A percentile compares a stretch with the other conserved stretches of the same genome.
These are phyloP conservation scores for Carex pumila DNA, from an alignment of 176 grass and related monocot species.

Conservation along the genomic window DNA sequence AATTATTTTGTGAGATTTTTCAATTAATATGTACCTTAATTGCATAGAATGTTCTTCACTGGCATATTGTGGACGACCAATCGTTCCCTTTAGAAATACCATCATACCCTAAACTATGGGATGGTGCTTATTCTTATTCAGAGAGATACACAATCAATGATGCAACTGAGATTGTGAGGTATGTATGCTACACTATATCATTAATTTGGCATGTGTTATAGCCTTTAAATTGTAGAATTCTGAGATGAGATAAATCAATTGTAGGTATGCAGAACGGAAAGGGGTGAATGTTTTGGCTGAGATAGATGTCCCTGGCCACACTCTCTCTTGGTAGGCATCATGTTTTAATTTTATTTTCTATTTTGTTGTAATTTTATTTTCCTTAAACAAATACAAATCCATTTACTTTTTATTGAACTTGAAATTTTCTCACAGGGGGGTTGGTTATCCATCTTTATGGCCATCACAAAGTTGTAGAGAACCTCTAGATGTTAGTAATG, in stretches of 20 bases:
- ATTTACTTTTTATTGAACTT: neutral
- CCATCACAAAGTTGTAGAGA: conserved; percentile 68
- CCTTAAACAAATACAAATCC: neutral
- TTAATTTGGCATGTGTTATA: neutral
- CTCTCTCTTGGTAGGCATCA: conserved; percentile 36
- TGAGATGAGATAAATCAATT: conserved; percentile 13
- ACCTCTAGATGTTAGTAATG: conserved; percentile 86
- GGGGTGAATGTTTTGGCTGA: conserved; percentile 95
- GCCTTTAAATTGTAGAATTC: neutral
- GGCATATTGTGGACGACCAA: conserved; percentile 82
- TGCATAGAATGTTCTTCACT: conserved; percentile 87
- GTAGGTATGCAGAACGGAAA: conserved; percentile 76
- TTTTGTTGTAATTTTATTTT: neutral
- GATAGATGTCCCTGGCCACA: conserved; percentile 96
- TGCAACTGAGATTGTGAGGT: conserved; percentile 82
- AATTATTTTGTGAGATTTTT: neutral
- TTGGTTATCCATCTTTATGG: conserved; percentile 65
- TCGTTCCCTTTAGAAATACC: conserved; percentile 94
- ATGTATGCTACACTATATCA: conserved; percentile 37
- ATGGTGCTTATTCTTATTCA: conserved; percentile 72
- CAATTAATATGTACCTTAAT: neutral
- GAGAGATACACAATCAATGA: conserved; percentile 86
- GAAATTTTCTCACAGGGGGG: conserved; percentile 40
- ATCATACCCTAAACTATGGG: conserved; percentile 84
- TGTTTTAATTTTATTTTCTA: neutral